Evolutionary conservation across 1,284 basidiomycete genomes (phyloP), one percentile per base, ranked within the genome.

Genomic region (Trichosporon inkin): DNA sequence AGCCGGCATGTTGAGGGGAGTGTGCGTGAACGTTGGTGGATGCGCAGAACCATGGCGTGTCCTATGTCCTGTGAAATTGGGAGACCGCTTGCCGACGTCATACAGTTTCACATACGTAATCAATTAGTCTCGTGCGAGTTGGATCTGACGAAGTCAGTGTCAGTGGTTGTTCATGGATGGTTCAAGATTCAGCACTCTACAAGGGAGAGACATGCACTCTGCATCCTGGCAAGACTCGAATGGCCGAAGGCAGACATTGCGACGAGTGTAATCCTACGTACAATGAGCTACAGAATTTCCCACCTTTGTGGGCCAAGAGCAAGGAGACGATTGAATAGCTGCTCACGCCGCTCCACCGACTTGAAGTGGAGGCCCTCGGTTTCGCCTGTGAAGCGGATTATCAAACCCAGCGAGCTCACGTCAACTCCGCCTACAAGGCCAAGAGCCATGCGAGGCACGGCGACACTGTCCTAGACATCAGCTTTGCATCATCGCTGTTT

Each of bases 301-400:
- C 78, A 80, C 56, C 74, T 61, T 69, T 79, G 76, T 39, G 70
- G 63, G n/a, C 75, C 75, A 68, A 79, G 77, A 56, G 71, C 72
- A 52, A 80, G 58, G 58, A 80, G 60, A 20, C 79, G 66, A 11
- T 74, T 69, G 57, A 80, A 80, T 58, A 80, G 63, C 64, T 77
- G 72, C 61, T 81, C 79, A 41, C 80, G 63, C 57, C 80, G 68
- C 1, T 71, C 74, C 3, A 80, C 75, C 44, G 75, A 66, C 44
- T 69, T 74, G 62, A 81, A 78, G 38, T 73, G 66, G 60, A 72
- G 58, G 3, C 71, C 72, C 53, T 70, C 73, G 1, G 71, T 69
- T 37, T 75, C 72, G 24, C 55, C 66, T 60, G 64, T 58, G 20
- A 58, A 58, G 8, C 56, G 66, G 28, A 77, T 53, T 1, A 68